Conservation (phyloP, 345 rosid species). For the Garcia nutans region DNA sequence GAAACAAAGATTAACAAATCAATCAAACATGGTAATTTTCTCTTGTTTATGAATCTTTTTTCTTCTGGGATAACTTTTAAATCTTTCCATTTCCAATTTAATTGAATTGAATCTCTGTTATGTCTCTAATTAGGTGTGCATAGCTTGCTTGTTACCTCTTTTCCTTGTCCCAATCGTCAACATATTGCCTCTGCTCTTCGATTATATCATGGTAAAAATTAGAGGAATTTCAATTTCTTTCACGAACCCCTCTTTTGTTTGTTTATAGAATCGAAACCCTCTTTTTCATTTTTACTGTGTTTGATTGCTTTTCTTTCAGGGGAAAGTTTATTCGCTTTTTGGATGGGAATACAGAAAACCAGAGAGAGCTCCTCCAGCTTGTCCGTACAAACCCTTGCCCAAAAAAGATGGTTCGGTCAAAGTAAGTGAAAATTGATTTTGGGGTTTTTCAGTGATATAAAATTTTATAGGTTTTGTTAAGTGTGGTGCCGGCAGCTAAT, state of each 20-base stretch:
- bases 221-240: neutral
- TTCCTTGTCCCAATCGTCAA: constrained; percentile 92
- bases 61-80: too few species aligned
- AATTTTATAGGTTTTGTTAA: neutral
- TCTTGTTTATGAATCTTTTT: too few species aligned
- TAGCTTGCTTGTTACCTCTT: constrained; percentile 83
- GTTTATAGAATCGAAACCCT: too few species aligned
- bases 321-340: constrained; percentile 56
- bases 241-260: neutral
- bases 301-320: constrained; percentile 39
- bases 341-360: constrained; percentile 99
- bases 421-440: constrained; percentile 39
- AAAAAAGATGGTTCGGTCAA: constrained; percentile 34
- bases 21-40: neutral
- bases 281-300: neutral
- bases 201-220: constrained; percentile 55
- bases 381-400: constrained; percentile 69
- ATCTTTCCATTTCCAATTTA: neutral
- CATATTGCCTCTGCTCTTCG: constrained; percentile 62
- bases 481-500: neutral
- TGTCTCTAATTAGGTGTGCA: constrained; percentile 56
- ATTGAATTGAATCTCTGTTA: neutral
- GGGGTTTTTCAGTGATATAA: neutral
- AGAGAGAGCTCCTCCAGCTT: constrained; percentile 75
- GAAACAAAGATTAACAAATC: neutral